These are phyloP conservation scores for Oidiodendron maius DNA, from an alignment of 495 filamentous ascomycete species.

Conservation along the genomic window DNA sequence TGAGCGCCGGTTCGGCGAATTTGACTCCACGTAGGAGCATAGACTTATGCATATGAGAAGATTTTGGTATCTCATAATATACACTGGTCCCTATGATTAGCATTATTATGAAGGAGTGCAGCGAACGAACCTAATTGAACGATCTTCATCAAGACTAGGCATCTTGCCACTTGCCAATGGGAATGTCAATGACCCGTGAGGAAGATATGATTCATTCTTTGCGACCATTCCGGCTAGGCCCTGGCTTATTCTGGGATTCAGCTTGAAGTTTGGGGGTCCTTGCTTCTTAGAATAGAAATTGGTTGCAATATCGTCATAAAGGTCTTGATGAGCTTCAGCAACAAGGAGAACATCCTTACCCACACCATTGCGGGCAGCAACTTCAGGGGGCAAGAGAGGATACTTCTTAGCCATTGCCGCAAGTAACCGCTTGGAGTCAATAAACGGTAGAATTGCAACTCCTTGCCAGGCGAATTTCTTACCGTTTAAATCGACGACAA, in stretches of 20 bases:
- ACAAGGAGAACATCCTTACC: conserved; percentile 78
- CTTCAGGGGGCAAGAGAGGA: conserved; percentile 70
- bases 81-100: conserved; percentile 52
- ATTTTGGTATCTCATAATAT: conserved; percentile 73
- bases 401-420: conserved; percentile 79
- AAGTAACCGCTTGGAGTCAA: conserved; percentile 84
- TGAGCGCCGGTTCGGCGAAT: conserved; percentile 61
- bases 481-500: conserved; percentile 87
- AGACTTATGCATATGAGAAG: conserved; percentile 74
- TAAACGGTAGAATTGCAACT: conserved; percentile 89
- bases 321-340: conserved; percentile 64
- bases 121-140: conserved; percentile 64
- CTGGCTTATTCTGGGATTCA: conserved; percentile 68
- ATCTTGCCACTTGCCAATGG: conserved; percentile 60
- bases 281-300: conserved; percentile 92
- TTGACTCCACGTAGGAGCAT: conserved; percentile 86
- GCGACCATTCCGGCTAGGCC: conserved; percentile 76
- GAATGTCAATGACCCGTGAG: conserved; percentile 59
- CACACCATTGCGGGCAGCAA: conserved; percentile 69
- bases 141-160: conserved; percentile 76
- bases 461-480: conserved; percentile 99
- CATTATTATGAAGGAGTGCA: conserved; percentile 14
- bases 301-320: conserved; percentile 74
- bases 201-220: conserved; percentile 75
- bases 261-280: conserved; percentile 52